Percentiles rank a stretch among this genome's conserved stretches.
These are phyloP conservation scores for Phytopythium kandeliae DNA, from an alignment of 352 stramenopile genomes.

Conservation along the genomic window DNA sequence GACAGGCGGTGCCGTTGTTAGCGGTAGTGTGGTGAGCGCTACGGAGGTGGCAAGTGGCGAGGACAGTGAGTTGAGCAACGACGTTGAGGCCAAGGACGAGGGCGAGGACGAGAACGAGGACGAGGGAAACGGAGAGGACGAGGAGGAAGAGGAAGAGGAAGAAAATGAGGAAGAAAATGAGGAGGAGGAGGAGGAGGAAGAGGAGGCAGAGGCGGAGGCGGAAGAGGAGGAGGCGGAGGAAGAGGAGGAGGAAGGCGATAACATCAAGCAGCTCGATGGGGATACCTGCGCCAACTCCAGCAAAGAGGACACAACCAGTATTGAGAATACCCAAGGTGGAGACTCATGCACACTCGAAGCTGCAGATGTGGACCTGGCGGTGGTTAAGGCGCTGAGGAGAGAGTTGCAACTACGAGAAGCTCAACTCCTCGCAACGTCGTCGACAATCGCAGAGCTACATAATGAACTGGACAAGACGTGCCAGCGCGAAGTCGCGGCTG, in stretches of 20 bases:
- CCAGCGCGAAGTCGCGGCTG: conserved; percentile 50
- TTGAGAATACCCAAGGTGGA: neutral
- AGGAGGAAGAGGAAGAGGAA: neutral
- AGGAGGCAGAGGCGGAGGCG: neutral
- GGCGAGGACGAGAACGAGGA: neutral
- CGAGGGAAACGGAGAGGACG: neutral
- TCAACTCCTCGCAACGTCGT: conserved; percentile 58
- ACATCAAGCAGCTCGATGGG: neutral
- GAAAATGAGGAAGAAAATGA: neutral
- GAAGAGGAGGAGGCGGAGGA: neutral
- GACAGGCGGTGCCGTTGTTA: no score
- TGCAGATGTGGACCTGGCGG: conserved; percentile 2
- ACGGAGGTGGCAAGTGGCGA: neutral
- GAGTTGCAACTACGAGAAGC: conserved; percentile 52
- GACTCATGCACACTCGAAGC: neutral
- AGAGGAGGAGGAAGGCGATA: neutral
- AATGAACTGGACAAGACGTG: conserved; percentile 74
- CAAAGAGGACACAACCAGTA: neutral
- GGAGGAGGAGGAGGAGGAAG: conserved; percentile 3
- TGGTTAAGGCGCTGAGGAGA: conserved; percentile 19
- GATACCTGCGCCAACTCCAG: no score
- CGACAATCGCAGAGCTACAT: conserved; percentile 63
- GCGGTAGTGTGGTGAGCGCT: no score
- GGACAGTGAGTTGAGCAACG: neutral
- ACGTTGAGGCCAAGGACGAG: neutral